These are phyloP conservation scores for Camelina neglecta DNA, from an alignment of 345 rosid species.

Conservation along the genomic window DNA sequence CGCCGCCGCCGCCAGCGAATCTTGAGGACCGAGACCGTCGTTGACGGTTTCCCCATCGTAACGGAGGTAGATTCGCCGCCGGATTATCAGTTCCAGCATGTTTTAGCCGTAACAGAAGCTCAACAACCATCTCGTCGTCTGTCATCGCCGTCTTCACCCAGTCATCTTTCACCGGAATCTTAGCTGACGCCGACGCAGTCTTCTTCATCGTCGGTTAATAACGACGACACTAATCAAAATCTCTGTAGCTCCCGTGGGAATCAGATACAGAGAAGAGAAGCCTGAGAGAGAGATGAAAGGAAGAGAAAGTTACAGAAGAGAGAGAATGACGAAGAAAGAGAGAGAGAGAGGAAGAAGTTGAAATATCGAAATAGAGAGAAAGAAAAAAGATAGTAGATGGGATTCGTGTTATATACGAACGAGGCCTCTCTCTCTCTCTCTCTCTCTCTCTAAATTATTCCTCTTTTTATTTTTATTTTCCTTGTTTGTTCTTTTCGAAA, in stretches of 20 bases:
- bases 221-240: not conserved
- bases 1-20: constrained; percentile 42
- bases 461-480: not conserved
- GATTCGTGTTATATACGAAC: constrained; percentile 41
- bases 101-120: constrained; percentile 65
- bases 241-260: constrained; percentile 15
- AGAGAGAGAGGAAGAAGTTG: constrained; percentile 39
- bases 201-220: constrained; percentile 30
- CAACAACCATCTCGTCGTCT: constrained; percentile 65
- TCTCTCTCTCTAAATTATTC: constrained; percentile 25
- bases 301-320: constrained; percentile 37
- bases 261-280: constrained; percentile 19
- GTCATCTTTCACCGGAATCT: constrained; percentile 49
- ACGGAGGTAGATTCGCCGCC: constrained; percentile 40
- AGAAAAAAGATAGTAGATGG: constrained; percentile 19
- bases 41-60: constrained; percentile 69
- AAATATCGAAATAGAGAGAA: constrained; percentile 26
- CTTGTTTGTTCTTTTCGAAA: not conserved
- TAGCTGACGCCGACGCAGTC: not conserved
- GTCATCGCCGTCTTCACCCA: constrained; percentile 81
- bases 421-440: not conserved
- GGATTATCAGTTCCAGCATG: constrained; percentile 40
- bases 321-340: constrained; percentile 32
- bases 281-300: constrained; percentile 28
- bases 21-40: constrained; percentile 58